phyloP scores from a whole-genome alignment of 1,284 basidiomycete species.

The Exobasidium rhododendri region DNA sequence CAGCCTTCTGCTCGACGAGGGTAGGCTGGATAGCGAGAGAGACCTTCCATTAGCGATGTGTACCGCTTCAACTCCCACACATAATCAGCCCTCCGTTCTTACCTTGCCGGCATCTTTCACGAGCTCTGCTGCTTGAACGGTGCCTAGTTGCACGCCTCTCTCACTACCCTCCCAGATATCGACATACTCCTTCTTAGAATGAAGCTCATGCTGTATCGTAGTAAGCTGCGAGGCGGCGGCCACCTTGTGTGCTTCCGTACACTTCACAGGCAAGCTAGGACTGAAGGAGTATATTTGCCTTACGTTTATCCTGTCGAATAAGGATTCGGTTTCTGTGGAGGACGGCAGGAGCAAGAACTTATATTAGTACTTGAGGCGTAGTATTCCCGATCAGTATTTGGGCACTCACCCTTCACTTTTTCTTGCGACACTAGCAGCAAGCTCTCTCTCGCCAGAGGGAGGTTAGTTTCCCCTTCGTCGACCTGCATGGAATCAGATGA shows the following conservation, averaged over 20 bases:
- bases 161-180: constrained; percentile 25
- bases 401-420: constrained; percentile 9
- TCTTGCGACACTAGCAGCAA: constrained; percentile 16
- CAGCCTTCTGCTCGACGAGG: neutral
- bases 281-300: neutral
- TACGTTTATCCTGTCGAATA: neutral
- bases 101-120: neutral
- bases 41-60: no score
- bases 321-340: neutral
- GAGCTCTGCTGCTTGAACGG: constrained; percentile 13
- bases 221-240: constrained; percentile 22
- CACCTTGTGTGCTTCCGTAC: neutral
- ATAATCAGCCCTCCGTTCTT: no score
- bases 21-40: neutral
- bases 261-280: neutral
- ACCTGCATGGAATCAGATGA: constrained; percentile 7
- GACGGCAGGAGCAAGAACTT: no score
- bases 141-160: constrained; percentile 32
- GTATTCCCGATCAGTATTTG: no score
- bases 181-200: constrained; percentile 28
- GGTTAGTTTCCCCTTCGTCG: neutral
- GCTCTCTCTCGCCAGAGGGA: neutral
- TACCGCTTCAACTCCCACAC: no score
- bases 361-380: neutral
- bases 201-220: constrained; percentile 34